phyloP scores from a whole-genome alignment of 352 stramenopile species.

The Elongisporangium senticosum region DNA sequence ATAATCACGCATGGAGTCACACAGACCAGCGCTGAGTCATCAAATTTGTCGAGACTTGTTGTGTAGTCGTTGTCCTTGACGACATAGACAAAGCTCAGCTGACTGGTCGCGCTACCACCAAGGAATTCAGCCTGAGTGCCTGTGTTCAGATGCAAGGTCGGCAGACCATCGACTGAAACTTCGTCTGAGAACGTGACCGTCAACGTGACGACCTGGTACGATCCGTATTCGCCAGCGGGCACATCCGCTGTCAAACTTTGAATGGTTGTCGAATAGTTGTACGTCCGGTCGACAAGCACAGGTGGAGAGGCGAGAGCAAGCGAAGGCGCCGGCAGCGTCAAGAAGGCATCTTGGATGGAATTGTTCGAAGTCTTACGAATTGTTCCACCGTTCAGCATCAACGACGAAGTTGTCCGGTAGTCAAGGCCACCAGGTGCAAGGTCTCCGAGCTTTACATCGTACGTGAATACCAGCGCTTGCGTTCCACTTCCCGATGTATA shows the following conservation, averaged over 20 bases:
- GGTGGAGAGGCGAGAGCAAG: constrained; percentile 32
- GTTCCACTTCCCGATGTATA: constrained; percentile 55
- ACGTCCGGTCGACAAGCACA: constrained; percentile 42
- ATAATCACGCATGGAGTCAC: constrained; percentile 42
- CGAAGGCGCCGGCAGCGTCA: constrained; percentile 39
- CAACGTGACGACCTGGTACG: constrained; percentile 68
- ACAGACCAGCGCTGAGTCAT: constrained; percentile 49
- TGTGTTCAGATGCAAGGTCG: constrained; percentile 59
- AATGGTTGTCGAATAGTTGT: constrained; percentile 39
- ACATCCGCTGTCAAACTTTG: constrained; percentile 40
- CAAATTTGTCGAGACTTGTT: constrained; percentile 44
- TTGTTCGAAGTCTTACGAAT: constrained; percentile 49
- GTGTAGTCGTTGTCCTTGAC: constrained; percentile 40
- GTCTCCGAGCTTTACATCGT: constrained; percentile 61
- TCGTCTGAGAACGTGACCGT: constrained; percentile 71
- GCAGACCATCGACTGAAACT: constrained; percentile 47
- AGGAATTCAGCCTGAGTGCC: constrained; percentile 51
- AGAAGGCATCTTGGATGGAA: constrained; percentile 46
- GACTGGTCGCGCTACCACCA: constrained; percentile 35
- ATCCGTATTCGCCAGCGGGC: constrained; percentile 46
- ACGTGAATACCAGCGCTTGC: constrained; percentile 51
- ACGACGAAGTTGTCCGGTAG: constrained; percentile 37
- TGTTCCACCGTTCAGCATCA: constrained; percentile 55
- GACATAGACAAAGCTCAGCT: constrained; percentile 71
- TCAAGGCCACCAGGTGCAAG: constrained; percentile 34